Evolutionary conservation across 768 basidiomycete species (phyloP).

Genomic region (Lentinula aciculospora): DNA sequence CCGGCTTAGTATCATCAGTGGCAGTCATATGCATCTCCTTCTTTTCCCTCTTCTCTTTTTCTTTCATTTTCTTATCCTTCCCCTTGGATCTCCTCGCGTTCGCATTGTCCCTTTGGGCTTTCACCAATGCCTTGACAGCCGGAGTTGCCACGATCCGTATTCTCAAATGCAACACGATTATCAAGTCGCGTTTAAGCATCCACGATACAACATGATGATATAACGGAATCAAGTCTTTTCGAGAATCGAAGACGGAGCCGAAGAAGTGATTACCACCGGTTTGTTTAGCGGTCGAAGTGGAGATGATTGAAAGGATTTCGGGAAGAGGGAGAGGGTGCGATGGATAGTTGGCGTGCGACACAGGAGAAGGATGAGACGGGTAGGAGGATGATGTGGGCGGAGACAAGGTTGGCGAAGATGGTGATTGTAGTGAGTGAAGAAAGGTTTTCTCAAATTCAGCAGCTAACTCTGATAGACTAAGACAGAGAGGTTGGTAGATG

Average conservation of each 20-base stretch:
- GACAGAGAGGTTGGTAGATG: neutral
- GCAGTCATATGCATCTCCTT: constrained; percentile 7
- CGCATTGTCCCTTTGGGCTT: constrained; percentile 29
- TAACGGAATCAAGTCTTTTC: constrained; percentile 56
- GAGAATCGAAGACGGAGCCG: constrained; percentile 62
- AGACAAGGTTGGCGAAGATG: neutral
- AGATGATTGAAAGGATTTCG: constrained; percentile 40
- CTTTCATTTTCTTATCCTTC: constrained; percentile 11
- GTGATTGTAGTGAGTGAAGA: constrained; percentile 6
- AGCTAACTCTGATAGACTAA: constrained; percentile 49
- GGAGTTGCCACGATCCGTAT: constrained; percentile 78
- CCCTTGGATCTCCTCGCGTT: constrained; percentile 2
- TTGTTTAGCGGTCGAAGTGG: constrained; percentile 58
- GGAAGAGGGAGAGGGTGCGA: neutral
- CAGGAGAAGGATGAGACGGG: neutral
- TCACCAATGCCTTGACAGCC: constrained; percentile 70
- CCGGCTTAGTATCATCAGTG: constrained; percentile 10
- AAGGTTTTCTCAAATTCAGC: constrained; percentile 61
- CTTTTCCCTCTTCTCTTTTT: neutral
- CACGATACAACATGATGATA: constrained; percentile 85
- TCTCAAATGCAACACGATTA: constrained; percentile 80
- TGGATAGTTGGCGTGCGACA: neutral
- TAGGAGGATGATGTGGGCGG: neutral
- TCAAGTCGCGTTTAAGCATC: constrained; percentile 84
- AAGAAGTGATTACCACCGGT: constrained; percentile 67